phyloP scores from a whole-genome alignment of 2,329 filamentous ascomycete genomes.

The Aspergillus persii region DNA sequence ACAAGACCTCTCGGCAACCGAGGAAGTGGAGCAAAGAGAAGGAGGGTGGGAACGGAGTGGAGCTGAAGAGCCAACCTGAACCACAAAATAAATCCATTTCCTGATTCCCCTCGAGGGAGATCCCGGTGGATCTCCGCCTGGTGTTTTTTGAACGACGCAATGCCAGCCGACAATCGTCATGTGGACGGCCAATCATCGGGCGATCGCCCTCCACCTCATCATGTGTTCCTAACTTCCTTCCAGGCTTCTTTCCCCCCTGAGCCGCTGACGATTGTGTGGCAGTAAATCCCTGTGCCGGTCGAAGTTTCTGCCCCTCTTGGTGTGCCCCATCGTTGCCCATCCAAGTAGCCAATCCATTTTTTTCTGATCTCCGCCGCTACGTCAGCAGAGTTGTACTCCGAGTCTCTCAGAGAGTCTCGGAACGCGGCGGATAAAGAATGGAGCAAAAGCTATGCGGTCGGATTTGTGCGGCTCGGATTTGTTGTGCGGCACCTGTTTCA shows the following conservation, averaged over 20 bases:
- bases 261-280: neutral
- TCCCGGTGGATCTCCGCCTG: neutral
- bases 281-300: neutral
- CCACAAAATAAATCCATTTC: too few relatives aligned
- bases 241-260: neutral
- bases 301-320: slow-evolving; percentile 1
- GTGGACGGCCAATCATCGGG: slow-evolving; percentile 1
- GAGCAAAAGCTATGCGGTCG: neutral
- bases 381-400: neutral
- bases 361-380: neutral
- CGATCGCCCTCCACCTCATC: neutral
- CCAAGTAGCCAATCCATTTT: neutral
- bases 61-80: neutral
- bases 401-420: neutral
- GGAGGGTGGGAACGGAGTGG: neutral
- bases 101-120: slow-evolving; percentile 3
- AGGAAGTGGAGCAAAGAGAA: neutral
- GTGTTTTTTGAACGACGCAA: slow-evolving; percentile 1
- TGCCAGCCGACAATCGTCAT: slow-evolving; percentile 10
- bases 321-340: neutral
- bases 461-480: neutral
- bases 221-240: neutral
- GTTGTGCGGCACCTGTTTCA: neutral
- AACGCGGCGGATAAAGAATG: neutral
- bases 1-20: slow-evolving; percentile 7